Percentiles rank a stretch among this genome's conserved stretches.
Conservation (phyloP, 2,329 filamentous ascomycete species). For the Lasiodiplodia citricola region DNA sequence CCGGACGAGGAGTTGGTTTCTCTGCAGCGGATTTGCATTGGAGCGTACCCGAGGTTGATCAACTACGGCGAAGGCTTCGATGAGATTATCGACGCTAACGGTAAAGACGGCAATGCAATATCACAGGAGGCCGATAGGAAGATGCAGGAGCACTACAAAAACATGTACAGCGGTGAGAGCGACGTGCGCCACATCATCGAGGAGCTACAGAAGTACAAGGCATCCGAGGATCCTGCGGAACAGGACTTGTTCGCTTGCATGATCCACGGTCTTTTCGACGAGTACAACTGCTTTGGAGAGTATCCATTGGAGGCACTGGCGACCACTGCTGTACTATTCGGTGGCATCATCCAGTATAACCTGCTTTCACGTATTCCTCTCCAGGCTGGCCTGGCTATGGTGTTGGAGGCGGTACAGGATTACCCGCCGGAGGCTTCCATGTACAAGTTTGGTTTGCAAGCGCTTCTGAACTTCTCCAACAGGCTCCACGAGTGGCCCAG, state of each 20-base stretch:
- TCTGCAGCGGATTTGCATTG: slow-evolving; percentile 86
- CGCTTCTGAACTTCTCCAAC: slow-evolving; percentile 83
- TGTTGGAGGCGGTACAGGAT: slow-evolving; percentile 92
- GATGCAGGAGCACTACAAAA: slow-evolving; percentile 98
- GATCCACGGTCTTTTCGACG: slow-evolving; percentile 97
- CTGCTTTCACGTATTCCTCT: slow-evolving; percentile 88
- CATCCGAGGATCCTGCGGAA: slow-evolving; percentile 79
- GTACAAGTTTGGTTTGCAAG: slow-evolving; percentile 98
- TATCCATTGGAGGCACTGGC: slow-evolving; percentile 96
- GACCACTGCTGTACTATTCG: slow-evolving; percentile 94
- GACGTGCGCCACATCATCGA: slow-evolving; percentile 86
- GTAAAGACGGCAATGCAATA: slow-evolving; percentile 79
- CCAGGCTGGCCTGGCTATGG: slow-evolving; percentile 95
- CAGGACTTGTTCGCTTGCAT: slow-evolving; percentile 98
- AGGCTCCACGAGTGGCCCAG: slow-evolving; percentile 94
- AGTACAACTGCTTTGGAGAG: slow-evolving; percentile 93
- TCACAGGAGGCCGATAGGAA: slow-evolving; percentile 79
- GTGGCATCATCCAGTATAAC: slow-evolving; percentile 93
- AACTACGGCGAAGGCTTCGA: slow-evolving; percentile 95
- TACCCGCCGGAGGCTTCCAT: slow-evolving; percentile 83
- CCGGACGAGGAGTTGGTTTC: slow-evolving; percentile 74
- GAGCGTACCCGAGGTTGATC: slow-evolving; percentile 90
- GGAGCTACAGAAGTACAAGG: slow-evolving; percentile 84
- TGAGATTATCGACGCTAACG: slow-evolving; percentile 86
- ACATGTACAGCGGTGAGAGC: slow-evolving; percentile 93